phyloP scores from a whole-genome alignment of 768 basidiomycete species.

The Termitomyces sp. region DNA sequence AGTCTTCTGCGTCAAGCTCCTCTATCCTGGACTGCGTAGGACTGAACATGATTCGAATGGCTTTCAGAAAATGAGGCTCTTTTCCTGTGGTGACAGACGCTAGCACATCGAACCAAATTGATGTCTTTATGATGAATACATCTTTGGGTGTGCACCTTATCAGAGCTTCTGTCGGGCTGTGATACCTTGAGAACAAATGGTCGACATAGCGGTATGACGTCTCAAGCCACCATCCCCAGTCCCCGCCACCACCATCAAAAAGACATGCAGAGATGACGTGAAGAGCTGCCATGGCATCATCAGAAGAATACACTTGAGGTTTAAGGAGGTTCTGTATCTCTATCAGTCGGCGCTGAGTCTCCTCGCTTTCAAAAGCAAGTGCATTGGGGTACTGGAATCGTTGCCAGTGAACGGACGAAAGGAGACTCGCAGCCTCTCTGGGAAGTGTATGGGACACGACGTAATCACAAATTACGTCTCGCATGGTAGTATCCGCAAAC shows the following conservation, averaged over 20 bases:
- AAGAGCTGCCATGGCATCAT: slow-evolving; percentile 75
- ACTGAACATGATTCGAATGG: slow-evolving; percentile 53
- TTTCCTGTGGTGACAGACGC: slow-evolving; percentile 66
- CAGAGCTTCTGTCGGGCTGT: slow-evolving; percentile 40
- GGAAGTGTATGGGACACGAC: slow-evolving; percentile 42
- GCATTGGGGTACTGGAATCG: slow-evolving; percentile 16
- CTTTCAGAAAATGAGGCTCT: slow-evolving; percentile 48
- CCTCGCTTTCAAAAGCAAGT: slow-evolving; percentile 19
- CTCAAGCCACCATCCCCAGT: slow-evolving; percentile 62
- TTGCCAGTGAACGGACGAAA: slow-evolving; percentile 52
- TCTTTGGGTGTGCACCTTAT: slow-evolving; percentile 39
- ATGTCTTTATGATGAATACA: slow-evolving; percentile 76
- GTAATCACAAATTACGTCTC: slow-evolving; percentile 43
- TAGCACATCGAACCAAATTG: slow-evolving; percentile 85
- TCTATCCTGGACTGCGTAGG: slow-evolving; percentile 36
- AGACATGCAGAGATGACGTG: slow-evolving; percentile 73
- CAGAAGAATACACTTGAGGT: slow-evolving; percentile 33
- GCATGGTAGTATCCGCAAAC: slow-evolving; percentile 47
- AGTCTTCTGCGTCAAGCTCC: slow-evolving; percentile 20
- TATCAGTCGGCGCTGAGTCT: slow-evolving; percentile 18
- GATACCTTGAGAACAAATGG: slow-evolving; percentile 33
- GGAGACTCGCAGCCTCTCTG: slow-evolving; percentile 53
- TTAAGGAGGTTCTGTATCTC: slow-evolving; percentile 19
- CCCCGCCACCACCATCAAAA: slow-evolving; percentile 69
- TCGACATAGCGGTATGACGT: slow-evolving; percentile 55